A percentile compares a stretch with the other conserved stretches of the same genome.
These are phyloP conservation scores for Cucurbita pepo DNA, from an alignment of 306 rosid species.

Conservation along the genomic window DNA sequence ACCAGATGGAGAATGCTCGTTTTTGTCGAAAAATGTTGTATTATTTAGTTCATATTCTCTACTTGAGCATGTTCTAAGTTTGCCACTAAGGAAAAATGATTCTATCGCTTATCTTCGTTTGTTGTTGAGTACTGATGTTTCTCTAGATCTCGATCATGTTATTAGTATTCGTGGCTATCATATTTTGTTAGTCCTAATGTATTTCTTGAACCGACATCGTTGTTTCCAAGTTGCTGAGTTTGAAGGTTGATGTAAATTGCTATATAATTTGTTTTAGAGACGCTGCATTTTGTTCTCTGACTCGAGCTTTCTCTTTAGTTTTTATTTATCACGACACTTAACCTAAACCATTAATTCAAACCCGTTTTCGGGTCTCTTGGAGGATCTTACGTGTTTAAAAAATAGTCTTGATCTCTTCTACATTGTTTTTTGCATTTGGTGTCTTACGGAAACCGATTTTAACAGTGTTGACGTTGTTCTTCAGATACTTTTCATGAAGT, in stretches of 20 bases:
- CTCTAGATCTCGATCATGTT: neutral
- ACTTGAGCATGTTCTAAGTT: neutral
- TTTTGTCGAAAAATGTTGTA: neutral
- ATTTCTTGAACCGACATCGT: neutral
- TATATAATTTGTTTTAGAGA: neutral
- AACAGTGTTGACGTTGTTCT: conserved; percentile 5
- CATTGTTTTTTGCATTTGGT: neutral
- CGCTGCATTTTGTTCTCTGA: neutral
- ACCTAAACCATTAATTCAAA: neutral
- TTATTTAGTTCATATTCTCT: neutral
- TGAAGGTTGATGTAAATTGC: neutral
- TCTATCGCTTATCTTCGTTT: neutral
- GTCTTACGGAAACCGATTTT: neutral
- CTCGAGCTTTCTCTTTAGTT: neutral
- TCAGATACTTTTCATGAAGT: conserved; percentile 91
- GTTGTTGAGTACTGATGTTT: neutral
- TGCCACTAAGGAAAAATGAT: neutral
- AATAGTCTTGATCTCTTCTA: neutral
- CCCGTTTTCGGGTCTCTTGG: neutral
- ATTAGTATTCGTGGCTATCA: neutral
- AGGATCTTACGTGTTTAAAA: neutral
- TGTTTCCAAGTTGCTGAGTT: neutral
- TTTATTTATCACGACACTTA: neutral
- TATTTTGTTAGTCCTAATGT: neutral
- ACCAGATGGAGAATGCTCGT: neutral